phyloP scores from a whole-genome alignment of 1,284 basidiomycete genomes.

The Pseudozyma pruni region DNA sequence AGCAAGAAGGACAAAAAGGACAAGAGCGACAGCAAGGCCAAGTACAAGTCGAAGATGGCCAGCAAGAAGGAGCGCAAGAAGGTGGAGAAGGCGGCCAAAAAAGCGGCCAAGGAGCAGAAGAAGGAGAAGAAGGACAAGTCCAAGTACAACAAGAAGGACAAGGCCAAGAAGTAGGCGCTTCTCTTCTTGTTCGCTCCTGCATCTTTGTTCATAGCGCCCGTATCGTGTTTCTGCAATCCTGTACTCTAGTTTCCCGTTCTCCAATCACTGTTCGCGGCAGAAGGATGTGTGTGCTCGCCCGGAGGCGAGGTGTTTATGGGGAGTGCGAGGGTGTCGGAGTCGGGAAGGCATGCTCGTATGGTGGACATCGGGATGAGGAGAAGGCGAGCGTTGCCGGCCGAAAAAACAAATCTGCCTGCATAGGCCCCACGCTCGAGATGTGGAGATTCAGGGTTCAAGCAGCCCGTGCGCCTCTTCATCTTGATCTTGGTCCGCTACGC shows the following conservation, averaged over 20 bases:
- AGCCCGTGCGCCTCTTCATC: conserved; percentile 3
- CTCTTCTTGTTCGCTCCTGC: not conserved
- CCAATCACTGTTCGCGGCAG: not conserved
- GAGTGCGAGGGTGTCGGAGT: no score
- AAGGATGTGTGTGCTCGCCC: no score
- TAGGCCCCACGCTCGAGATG: conserved; percentile 3
- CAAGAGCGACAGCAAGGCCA: conserved; percentile 78
- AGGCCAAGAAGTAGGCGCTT: conserved; percentile 22
- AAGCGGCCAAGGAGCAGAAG: conserved; percentile 54
- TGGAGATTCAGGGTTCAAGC: conserved; percentile 12
- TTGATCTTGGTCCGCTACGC: no score
- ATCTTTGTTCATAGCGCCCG: conserved; percentile 19
- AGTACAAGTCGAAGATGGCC: conserved; percentile 48
- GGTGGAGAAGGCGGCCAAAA: conserved; percentile 62
- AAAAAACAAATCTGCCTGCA: conserved; percentile 4
- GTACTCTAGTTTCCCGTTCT: conserved; percentile 33
- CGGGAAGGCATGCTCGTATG: no score
- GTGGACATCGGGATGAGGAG: not conserved
- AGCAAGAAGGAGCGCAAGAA: conserved; percentile 54
- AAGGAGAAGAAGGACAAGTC: conserved; percentile 56
- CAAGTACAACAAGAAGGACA: conserved; percentile 46
- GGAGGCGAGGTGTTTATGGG: no score
- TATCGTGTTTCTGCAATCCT: conserved; percentile 7
- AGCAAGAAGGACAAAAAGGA: conserved; percentile 74
- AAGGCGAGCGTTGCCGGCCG: conserved; percentile 7